Evolutionary conservation across 2,329 filamentous ascomycete species (phyloP), one percentile per base, ranked within the genome.

Genomic region (Penicillium olsonii): DNA sequence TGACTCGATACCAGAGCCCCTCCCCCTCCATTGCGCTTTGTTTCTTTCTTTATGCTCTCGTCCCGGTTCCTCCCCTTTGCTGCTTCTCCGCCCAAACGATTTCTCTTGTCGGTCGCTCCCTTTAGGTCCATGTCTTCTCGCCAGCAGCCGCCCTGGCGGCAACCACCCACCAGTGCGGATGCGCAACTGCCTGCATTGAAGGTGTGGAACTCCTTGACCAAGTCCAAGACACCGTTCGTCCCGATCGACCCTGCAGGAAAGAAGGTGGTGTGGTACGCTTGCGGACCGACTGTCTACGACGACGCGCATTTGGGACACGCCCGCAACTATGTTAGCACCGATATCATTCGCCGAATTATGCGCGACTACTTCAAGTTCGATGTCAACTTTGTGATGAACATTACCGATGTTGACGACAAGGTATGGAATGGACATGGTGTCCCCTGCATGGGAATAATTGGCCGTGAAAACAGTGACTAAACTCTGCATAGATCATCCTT

Each of bases 371-470:
- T 95, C 68, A 83, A 84, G 53, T 94, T 88, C 69, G 77, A 90
- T 35, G 83, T 96, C 58, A 84, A 85, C 52, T 95, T 95, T 73
- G 88, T 95, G 57, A 94, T 95, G 87, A 95, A 95, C 73, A 90
- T 94, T 55, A 95, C 91, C 22, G 91, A 92, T 62, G 81, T 92
- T 33, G 87, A 91, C 60, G 85, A 88, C 71, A 87, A 87, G 79
- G 82, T 84, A 64, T 37, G 59, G 5, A 33, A 50, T 22, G 5
- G 11, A 18, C 6, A 27, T 4, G 22, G 22, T 5, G 9, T 26
- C 45, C 14, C 24, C 18, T 37, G 24, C 19, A 34, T 34, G 18
- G 37, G 19, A n/a, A 8, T 27, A 18, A 8, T 11, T 8, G 24
- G 11, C 19, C 12, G 33, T 35, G 12, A 40, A 6, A 9, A 17